Conservation (phyloP, 495 filamentous ascomycete genomes). For the Stereocaulon alpinum region DNA sequence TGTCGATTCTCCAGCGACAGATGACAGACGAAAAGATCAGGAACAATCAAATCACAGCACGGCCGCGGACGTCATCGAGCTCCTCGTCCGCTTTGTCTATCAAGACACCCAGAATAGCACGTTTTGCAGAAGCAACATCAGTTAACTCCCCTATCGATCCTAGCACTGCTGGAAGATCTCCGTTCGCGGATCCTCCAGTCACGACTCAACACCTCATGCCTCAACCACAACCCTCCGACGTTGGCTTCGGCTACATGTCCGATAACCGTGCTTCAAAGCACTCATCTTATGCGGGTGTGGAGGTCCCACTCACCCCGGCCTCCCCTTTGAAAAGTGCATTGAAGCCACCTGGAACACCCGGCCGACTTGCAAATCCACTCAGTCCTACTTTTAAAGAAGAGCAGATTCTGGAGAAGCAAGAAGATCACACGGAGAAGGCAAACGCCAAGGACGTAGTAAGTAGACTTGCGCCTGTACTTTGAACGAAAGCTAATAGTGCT, state of each 20-base stretch:
- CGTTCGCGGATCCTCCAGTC: slow-evolving; percentile 56
- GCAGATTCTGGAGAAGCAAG: slow-evolving; percentile 68
- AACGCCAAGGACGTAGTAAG: slow-evolving; percentile 75
- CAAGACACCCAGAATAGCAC: slow-evolving; percentile 68
- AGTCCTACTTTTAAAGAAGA: slow-evolving; percentile 88
- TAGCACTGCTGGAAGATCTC: slow-evolving; percentile 37
- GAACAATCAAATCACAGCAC: slow-evolving; percentile 10
- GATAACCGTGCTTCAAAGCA: slow-evolving; percentile 44
- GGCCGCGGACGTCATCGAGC: slow-evolving; percentile 31
- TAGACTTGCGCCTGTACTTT: neutral
- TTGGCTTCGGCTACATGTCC: slow-evolving; percentile 84
- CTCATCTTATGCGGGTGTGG: slow-evolving; percentile 31
- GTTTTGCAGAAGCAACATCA: slow-evolving; percentile 83
- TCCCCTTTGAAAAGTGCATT: slow-evolving; percentile 78
- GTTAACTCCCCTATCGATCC: slow-evolving; percentile 74
- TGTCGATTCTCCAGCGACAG: slow-evolving; percentile 18
- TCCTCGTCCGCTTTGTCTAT: slow-evolving; percentile 51
- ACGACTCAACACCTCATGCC: slow-evolving; percentile 47
- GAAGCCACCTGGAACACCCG: slow-evolving; percentile 71
- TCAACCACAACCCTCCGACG: slow-evolving; percentile 64
- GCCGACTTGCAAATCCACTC: slow-evolving; percentile 52
- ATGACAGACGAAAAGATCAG: slow-evolving; percentile 18
- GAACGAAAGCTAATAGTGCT: slow-evolving; percentile 27
- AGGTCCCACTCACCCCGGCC: slow-evolving; percentile 50
- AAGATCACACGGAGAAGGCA: slow-evolving; percentile 65